Conservation (phyloP, 768 basidiomycete genomes). For the Pisolithus marmoratus region DNA sequence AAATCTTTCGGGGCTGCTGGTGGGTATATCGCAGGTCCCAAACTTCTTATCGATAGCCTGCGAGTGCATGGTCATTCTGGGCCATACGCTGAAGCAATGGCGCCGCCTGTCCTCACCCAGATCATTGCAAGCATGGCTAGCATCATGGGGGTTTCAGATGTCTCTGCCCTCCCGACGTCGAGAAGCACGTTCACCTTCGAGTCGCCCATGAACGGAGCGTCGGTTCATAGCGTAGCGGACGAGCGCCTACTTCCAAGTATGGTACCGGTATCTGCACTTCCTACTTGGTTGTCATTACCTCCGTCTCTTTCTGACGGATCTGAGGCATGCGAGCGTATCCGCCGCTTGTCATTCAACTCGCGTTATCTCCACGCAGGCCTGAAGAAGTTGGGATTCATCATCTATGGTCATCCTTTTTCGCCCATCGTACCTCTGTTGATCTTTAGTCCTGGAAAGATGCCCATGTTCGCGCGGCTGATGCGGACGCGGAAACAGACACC, state of each 20-base stretch:
- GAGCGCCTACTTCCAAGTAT: constrained; percentile 61
- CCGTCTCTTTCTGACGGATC: constrained; percentile 68
- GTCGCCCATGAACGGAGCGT: constrained; percentile 11
- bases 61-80: constrained; percentile 78
- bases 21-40: constrained; percentile 88
- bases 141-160: constrained; percentile 80
- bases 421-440: constrained; percentile 91
- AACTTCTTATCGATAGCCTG: constrained; percentile 72
- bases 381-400: constrained; percentile 92
- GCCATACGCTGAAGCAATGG: constrained; percentile 83
- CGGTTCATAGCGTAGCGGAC: constrained; percentile 20
- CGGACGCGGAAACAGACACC: constrained; percentile 57
- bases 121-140: constrained; percentile 89
- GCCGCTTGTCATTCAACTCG: constrained; percentile 93
- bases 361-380: constrained; percentile 86
- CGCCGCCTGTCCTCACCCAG: constrained; percentile 88
- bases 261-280: constrained; percentile 58
- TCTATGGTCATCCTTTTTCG: constrained; percentile 84
- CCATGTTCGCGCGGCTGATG: constrained; percentile 88
- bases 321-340: constrained; percentile 78
- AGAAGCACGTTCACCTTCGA: constrained; percentile 23
- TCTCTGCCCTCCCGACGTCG: constrained; percentile 28
- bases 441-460: constrained; percentile 94
- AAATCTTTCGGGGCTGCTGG: constrained; percentile 93
- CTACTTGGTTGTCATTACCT: constrained; percentile 75